phyloP scores from a whole-genome alignment of 306 rosid species.

The Cyamopsis tetragonoloba region DNA sequence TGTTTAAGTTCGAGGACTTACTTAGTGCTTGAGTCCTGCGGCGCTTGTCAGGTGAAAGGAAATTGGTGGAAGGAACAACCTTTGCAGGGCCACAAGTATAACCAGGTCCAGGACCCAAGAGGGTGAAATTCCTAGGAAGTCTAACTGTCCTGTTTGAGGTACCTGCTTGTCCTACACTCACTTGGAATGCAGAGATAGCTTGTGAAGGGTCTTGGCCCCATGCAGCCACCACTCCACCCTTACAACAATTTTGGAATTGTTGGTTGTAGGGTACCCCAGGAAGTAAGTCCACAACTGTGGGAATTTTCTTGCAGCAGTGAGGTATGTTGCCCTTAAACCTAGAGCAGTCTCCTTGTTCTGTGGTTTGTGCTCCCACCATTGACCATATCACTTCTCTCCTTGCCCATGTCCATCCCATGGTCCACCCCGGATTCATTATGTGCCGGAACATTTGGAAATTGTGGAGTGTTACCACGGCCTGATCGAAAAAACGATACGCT shows the following conservation, averaged over 20 bases:
- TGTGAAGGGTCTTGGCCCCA: constrained; percentile 94
- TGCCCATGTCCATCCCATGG: constrained; percentile 93
- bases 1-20: constrained; percentile 34
- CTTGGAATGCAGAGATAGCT: constrained; percentile 75
- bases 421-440: constrained; percentile 91
- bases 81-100: constrained; percentile 93
- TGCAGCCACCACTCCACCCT: constrained; percentile 85
- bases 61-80: constrained; percentile 73
- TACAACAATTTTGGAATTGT: constrained; percentile 83
- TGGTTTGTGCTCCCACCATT: constrained; percentile 70
- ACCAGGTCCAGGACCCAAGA: constrained; percentile 88
- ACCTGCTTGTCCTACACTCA: constrained; percentile 81
- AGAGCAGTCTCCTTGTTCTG: constrained; percentile 97
- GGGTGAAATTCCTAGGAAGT: constrained; percentile 83
- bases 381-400: constrained; percentile 90
- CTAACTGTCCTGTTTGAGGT: constrained; percentile 80
- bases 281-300: constrained; percentile 79
- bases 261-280: constrained; percentile 97
- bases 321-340: constrained; percentile 76
- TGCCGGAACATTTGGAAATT: constrained; percentile 92
- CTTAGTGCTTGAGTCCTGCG: constrained; percentile 95
- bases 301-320: constrained; percentile 84
- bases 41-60: constrained; percentile 66
- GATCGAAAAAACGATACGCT: background rate
- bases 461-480: constrained; percentile 72